These are phyloP conservation scores for Luvunga scandens DNA, from an alignment of 345 rosid genomes.

Conservation along the genomic window DNA sequence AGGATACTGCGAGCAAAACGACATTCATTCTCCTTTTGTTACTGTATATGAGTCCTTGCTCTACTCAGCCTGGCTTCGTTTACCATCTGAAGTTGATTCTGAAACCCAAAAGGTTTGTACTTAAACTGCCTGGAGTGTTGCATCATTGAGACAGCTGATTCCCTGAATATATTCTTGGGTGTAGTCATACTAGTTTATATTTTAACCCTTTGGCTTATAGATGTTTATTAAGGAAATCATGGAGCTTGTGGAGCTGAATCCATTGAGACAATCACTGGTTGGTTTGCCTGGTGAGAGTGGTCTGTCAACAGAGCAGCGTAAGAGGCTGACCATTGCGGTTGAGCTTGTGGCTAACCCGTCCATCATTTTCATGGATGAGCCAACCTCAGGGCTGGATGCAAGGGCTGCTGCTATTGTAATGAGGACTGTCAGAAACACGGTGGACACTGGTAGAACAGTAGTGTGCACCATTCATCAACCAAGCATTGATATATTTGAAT, in stretches of 20 bases:
- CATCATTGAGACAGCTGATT: neutral
- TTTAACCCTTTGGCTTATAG: neutral
- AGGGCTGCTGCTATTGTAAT: slow-evolving; percentile 58
- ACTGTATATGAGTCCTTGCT: too few relatives aligned
- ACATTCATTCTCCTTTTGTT: too few relatives aligned
- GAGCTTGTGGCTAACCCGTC: too few relatives aligned
- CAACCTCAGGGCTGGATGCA: slow-evolving; percentile 53
- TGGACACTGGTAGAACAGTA: too few relatives aligned
- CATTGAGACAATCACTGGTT: too few relatives aligned
- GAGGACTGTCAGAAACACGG: slow-evolving; percentile 33
- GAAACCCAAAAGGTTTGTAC: slow-evolving; percentile 38
- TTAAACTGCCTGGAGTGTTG: too few relatives aligned
- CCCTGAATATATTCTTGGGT: neutral
- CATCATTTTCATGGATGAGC: slow-evolving; percentile 43
- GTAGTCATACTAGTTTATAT: neutral
- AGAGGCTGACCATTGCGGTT: too few relatives aligned
- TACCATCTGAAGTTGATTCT: neutral
- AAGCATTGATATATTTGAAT: slow-evolving; percentile 24
- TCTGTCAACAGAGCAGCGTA: too few relatives aligned
- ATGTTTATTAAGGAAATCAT: slow-evolving; percentile 36
- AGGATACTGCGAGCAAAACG: too few relatives aligned
- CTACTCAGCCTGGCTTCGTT: too few relatives aligned
- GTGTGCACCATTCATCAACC: too few relatives aligned
- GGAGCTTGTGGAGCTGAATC: slow-evolving; percentile 38
- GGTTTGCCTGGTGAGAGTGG: too few relatives aligned